phyloP scores from a whole-genome alignment of 2,329 filamentous ascomycete species.

The Camillea tinctor region DNA sequence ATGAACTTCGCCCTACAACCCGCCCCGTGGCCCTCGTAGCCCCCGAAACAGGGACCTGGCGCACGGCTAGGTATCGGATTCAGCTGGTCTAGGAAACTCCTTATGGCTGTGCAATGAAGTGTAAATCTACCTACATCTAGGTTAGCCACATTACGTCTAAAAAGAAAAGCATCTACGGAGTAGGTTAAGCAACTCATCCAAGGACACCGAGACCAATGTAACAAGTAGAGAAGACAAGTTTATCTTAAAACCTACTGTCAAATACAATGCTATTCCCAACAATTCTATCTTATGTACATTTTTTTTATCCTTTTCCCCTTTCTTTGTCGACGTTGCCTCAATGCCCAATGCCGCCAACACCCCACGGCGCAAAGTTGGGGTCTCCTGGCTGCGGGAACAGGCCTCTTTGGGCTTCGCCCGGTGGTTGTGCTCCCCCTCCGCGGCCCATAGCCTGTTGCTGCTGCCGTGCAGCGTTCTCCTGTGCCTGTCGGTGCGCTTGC shows the following conservation, averaged over 20 bases:
- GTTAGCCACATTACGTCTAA: too few species aligned
- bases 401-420: slow-evolving; percentile 10
- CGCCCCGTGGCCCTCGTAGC: slow-evolving; percentile 19
- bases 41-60: background rate
- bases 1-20: background rate
- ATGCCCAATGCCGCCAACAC: slow-evolving; percentile 29
- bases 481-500: slow-evolving; percentile 45
- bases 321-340: slow-evolving; percentile 2
- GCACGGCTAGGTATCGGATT: slow-evolving; percentile 4
- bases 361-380: slow-evolving; percentile 62
- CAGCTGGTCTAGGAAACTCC: background rate
- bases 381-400: slow-evolving; percentile 52
- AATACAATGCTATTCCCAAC: background rate
- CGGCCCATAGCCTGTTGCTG: slow-evolving; percentile 12
- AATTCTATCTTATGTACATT: background rate
- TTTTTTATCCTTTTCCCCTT: slow-evolving; percentile 7
- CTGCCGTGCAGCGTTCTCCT: slow-evolving; percentile 28
- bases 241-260: background rate
- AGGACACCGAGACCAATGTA: background rate
- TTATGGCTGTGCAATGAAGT: background rate
- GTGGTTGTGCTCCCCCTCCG: slow-evolving; percentile 5
- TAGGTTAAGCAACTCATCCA: background rate
- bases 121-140: too few species aligned
- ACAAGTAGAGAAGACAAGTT: background rate
- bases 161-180: too few species aligned